These are phyloP conservation scores for Fusarium metavorans DNA, from an alignment of 2,329 filamentous ascomycete genomes.

Conservation along the genomic window DNA sequence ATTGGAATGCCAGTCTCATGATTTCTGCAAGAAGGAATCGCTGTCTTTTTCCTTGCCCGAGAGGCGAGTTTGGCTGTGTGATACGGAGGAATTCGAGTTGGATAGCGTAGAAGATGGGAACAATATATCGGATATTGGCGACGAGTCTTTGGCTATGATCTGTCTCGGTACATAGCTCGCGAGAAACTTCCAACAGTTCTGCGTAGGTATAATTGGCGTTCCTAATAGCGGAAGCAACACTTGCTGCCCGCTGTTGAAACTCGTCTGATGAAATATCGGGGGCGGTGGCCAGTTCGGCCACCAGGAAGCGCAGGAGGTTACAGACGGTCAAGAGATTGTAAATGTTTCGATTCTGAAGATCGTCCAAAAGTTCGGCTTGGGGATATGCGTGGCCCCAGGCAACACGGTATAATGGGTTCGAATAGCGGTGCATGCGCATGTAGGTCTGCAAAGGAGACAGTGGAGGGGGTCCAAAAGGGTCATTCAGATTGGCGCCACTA, in stretches of 20 bases:
- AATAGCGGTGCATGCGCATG: conserved; percentile 45
- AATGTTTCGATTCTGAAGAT: conserved; percentile 50
- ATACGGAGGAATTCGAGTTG: conserved; percentile 42
- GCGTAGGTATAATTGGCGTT: conserved; percentile 32
- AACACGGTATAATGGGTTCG: conserved; percentile 47
- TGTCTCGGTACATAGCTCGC: conserved; percentile 34
- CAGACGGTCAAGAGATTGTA: conserved; percentile 47
- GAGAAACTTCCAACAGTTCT: conserved; percentile 43
- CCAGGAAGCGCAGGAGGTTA: conserved; percentile 47
- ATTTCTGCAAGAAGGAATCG: neutral
- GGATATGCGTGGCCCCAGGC: conserved; percentile 50
- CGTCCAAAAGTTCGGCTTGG: conserved; percentile 49
- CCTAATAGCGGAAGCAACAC: conserved; percentile 21
- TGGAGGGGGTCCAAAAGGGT: neutral
- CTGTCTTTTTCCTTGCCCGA: neutral
- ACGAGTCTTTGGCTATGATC: conserved; percentile 46
- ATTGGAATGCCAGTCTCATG: conserved; percentile 48
- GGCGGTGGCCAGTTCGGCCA: conserved; percentile 42
- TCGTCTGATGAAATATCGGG: neutral
- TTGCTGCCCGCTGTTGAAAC: neutral
- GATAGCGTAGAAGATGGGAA: conserved; percentile 50
- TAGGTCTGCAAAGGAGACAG: conserved; percentile 32
- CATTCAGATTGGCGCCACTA: neutral
- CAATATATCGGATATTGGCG: conserved; percentile 49
- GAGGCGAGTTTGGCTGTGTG: neutral